Base-by-base conservation (phyloP, 352 stramenopile genomes). In the Globisporangium radiosum region DNA sequence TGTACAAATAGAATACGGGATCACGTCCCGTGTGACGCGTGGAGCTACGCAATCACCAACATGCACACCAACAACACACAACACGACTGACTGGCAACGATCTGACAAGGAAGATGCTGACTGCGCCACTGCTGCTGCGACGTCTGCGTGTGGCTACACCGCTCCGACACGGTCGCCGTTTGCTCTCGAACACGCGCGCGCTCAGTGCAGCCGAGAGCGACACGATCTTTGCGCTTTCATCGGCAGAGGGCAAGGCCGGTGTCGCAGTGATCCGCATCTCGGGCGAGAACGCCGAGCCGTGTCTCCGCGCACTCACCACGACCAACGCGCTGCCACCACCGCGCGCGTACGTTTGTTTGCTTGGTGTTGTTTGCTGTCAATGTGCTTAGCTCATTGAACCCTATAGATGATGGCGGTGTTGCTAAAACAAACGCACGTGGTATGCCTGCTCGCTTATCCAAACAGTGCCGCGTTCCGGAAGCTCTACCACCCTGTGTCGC, bases 181-280 rank as follows among this genome's bases (percentile, higher is more conserved):
- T 17, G 45, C 45, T 50, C 45, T 50, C 45, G n/a, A n/a, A 25
- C 5, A 36, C 19, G 6, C 45, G 52, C 33, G 19, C n/a, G 38
- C 14, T 52, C 43, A 57, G 50, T 37, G 43, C 74, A 0, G 63
- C 69, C 15, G 80, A 84, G 50, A 67, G 63, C n/a, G 87, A 97
- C 50, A 97, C 90, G 4, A 96, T 97, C 65, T 97, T 92, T 64
- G 90, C 90, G 61, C 71, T 97, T 48, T 96, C 88, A 36, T 97
- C 88, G 13, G 88, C 87, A 0, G 73, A 88, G 9, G 87, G 87
- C 17, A 87, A 85, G 42, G 79, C 87, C 33, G 91, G 90, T 36
- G 88, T 97, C 13, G 87, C 90, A 0, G 87, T 97, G 33, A 69
- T 97, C 13, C 83, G 91, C 47, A 85, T 97, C 45, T 97, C 90